Evolutionary conservation across 768 basidiomycete species (phyloP).

Genomic region (Dioszegia hungarica): DNA sequence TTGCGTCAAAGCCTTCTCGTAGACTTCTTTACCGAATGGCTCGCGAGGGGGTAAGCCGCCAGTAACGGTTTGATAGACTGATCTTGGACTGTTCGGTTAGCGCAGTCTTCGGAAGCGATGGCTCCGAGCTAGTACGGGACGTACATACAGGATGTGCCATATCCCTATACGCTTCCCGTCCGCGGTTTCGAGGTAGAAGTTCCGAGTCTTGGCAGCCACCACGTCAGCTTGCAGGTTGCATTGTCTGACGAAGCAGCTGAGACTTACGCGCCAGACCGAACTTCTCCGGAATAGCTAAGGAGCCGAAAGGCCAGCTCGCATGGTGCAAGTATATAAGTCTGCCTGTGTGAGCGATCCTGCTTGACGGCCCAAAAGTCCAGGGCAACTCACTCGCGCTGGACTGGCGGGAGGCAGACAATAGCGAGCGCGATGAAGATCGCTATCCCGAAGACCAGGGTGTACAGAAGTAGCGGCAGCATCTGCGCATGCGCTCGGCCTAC

Average conservation of each 20-base stretch:
- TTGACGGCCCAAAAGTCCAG: neutral
- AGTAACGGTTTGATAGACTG: slow-evolving; percentile 32
- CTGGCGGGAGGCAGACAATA: slow-evolving; percentile 59
- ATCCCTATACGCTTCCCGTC: slow-evolving; percentile 73
- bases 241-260: neutral
- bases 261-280: slow-evolving; percentile 75
- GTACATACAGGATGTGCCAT: slow-evolving; percentile 44
- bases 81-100: slow-evolving; percentile 45
- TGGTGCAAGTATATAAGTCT: slow-evolving; percentile 65
- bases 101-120: slow-evolving; percentile 51
- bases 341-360: slow-evolving; percentile 4
- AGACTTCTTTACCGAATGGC: slow-evolving; percentile 49
- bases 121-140: neutral
- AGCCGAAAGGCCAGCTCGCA: slow-evolving; percentile 57
- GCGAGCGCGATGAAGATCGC: neutral
- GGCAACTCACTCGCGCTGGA: slow-evolving; percentile 65
- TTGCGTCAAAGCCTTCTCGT: slow-evolving; percentile 57
- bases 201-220: slow-evolving; percentile 70
- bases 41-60: slow-evolving; percentile 5
- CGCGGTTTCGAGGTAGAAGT: slow-evolving; percentile 63
- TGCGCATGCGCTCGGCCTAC: too few species aligned
- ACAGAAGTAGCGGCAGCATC: neutral
- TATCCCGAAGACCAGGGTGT: neutral
- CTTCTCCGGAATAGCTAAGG: slow-evolving; percentile 65
- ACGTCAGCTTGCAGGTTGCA: neutral